A percentile compares a stretch with the other conserved stretches of the same genome.
Conservation (phyloP, 1,139 yeast genomes). For the Lodderomyces pseudojiufengensis region DNA sequence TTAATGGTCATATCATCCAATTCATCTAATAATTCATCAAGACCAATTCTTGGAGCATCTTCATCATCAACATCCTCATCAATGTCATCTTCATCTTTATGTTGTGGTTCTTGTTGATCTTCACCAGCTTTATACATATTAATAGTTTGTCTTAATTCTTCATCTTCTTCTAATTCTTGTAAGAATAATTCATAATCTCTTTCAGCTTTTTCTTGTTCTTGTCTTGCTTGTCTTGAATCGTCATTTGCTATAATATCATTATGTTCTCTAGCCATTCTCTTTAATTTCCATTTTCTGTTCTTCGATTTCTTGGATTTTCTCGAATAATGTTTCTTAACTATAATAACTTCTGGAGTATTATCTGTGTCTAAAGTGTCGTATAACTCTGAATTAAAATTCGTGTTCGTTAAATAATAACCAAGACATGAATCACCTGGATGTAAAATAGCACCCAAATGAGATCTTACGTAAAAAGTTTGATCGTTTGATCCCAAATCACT, state of each 20-base stretch:
- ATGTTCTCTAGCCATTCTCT: conserved; percentile 97
- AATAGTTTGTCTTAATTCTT: conserved; percentile 86
- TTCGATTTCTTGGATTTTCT: conserved; percentile 74
- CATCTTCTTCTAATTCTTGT: conserved; percentile 96
- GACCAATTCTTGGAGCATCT: conserved; percentile 71
- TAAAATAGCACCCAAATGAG: conserved; percentile 88
- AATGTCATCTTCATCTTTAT: conserved; percentile 29
- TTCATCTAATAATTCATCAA: conserved; percentile 86
- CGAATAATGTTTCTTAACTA: conserved; percentile 87
- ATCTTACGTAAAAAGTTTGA: conserved; percentile 72
- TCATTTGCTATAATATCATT: conserved; percentile 77
- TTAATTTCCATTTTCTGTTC: conserved; percentile 91
- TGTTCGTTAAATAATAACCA: conserved; percentile 81
- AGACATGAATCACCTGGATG: conserved; percentile 95
- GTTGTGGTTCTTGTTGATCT: conserved; percentile 17
- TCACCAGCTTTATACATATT: conserved; percentile 72
- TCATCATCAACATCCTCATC: conserved; percentile 47
- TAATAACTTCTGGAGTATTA: conserved; percentile 80
- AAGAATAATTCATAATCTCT: conserved; percentile 93
- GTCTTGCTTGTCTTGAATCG: conserved; percentile 76
- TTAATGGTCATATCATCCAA: conserved; percentile 88
- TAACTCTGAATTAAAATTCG: conserved; percentile 81
- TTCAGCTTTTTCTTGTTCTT: conserved; percentile 89
- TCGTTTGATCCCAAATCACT: conserved; percentile 84
- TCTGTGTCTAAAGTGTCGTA: conserved; percentile 70